Evolutionary conservation across 108 stramenopile species (phyloP).

Genomic region (Stephanodiscus minutulus): DNA sequence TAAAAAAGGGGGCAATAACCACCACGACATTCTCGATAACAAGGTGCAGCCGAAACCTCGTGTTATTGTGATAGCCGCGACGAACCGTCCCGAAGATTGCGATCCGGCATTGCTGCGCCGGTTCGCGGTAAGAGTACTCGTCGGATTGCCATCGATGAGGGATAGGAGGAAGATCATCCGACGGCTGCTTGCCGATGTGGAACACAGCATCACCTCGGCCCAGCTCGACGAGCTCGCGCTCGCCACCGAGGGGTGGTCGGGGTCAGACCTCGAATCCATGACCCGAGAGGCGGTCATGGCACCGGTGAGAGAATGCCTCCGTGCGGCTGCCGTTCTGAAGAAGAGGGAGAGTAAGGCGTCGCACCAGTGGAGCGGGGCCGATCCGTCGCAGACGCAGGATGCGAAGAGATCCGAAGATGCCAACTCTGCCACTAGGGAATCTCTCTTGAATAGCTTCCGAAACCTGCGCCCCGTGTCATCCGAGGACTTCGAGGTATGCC

Average conservation of each 20-base stretch:
- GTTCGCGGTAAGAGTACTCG: conserved; percentile 74
- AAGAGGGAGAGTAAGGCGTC: conserved; percentile 38
- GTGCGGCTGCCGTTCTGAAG: conserved; percentile 60
- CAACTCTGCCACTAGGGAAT: conserved; percentile 33
- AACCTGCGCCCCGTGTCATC: conserved; percentile 63
- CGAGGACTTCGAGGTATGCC: conserved; percentile 55
- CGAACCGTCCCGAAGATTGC: conserved; percentile 84
- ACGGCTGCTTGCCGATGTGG: conserved; percentile 53
- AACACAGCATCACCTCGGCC: conserved; percentile 48
- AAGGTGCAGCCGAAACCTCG: conserved; percentile 38
- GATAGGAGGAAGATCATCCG: conserved; percentile 74
- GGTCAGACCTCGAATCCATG: conserved; percentile 79
- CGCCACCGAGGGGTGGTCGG: conserved; percentile 83
- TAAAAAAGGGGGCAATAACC: conserved; percentile 12
- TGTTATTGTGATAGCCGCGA: conserved; percentile 83
- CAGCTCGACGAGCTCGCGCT: conserved; percentile 57
- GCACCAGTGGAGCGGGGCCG: conserved; percentile 29
- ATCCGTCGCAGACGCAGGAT: conserved; percentile 35
- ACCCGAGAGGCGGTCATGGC: conserved; percentile 86
- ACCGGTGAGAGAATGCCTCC: conserved; percentile 81
- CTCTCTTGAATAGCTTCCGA: conserved; percentile 60
- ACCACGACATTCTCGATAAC: conserved; percentile 8
- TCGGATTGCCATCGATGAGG: conserved; percentile 58
- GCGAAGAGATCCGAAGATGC: conserved; percentile 18
- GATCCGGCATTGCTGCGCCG: conserved; percentile 84